Conservation (phyloP, 2,329 filamentous ascomycete species). For the Helminthosporium solani region DNA sequence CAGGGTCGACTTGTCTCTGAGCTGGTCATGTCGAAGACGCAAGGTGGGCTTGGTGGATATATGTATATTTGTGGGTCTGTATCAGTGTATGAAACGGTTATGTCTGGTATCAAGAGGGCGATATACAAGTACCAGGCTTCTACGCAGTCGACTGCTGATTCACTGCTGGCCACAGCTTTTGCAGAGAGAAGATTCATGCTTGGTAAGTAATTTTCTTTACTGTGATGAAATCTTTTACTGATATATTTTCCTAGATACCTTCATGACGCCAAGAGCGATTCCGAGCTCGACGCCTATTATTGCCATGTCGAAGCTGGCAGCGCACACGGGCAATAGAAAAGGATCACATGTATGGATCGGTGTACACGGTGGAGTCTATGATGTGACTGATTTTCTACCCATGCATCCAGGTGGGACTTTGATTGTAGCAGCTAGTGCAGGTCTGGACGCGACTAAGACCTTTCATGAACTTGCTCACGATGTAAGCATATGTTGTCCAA, state of each 20-base stretch:
- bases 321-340: slow-evolving; percentile 54
- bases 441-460: slow-evolving; percentile 55
- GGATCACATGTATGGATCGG: slow-evolving; percentile 53
- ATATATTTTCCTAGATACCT: slow-evolving; percentile 43
- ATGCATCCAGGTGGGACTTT: slow-evolving; percentile 58
- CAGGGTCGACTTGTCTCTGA: slow-evolving; percentile 54
- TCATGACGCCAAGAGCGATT: slow-evolving; percentile 57
- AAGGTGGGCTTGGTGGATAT: slow-evolving; percentile 53
- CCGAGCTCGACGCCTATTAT: slow-evolving; percentile 55
- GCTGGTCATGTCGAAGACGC: slow-evolving; percentile 58
- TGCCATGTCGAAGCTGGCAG: slow-evolving; percentile 51
- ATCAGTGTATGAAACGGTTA: slow-evolving; percentile 55
- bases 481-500: no score
- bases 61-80: slow-evolving; percentile 54
- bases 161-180: slow-evolving; percentile 55
- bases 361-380: slow-evolving; percentile 56
- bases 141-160: slow-evolving; percentile 54
- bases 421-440: slow-evolving; percentile 57
- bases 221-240: no score
- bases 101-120: slow-evolving; percentile 55
- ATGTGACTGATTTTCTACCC: slow-evolving; percentile 54
- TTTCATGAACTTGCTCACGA: slow-evolving; percentile 58
- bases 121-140: slow-evolving; percentile 56
- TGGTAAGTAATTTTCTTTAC: no score
- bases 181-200: slow-evolving; percentile 57